Percentiles rank a stretch among this genome's conserved stretches.
Conservation (phyloP, 495 filamentous ascomycete species). For the Daldinia childiae region DNA sequence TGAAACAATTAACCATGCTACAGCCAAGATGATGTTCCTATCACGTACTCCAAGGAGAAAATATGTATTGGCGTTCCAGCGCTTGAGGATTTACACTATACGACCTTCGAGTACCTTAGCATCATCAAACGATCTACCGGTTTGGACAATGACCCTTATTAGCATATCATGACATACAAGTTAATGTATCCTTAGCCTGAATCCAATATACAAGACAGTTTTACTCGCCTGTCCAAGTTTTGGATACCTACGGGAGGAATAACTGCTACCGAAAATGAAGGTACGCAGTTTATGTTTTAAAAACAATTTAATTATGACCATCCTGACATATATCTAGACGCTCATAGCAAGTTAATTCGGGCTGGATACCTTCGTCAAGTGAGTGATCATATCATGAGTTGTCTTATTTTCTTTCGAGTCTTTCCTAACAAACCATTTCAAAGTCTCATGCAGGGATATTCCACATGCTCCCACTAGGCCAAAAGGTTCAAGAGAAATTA, state of each 20-base stretch:
- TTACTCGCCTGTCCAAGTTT: conserved; percentile 70
- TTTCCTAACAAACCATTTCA: conserved; percentile 13
- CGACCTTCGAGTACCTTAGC: conserved; percentile 15
- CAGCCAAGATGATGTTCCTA: conserved; percentile 35
- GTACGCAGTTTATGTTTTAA: too few relatives aligned
- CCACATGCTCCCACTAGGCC: conserved; percentile 90
- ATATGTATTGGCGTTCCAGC: conserved; percentile 14
- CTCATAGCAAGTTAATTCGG: conserved; percentile 76
- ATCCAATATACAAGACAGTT: conserved; percentile 16
- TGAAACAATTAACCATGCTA: conserved; percentile 15
- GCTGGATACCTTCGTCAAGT: conserved; percentile 85
- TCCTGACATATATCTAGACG: conserved; percentile 53
- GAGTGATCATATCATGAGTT: conserved; percentile 9
- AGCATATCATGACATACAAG: not conserved
- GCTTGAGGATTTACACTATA: conserved; percentile 2
- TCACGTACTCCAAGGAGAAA: conserved; percentile 27
- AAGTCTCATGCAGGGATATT: conserved; percentile 87
- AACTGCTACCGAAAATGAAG: conserved; percentile 60
- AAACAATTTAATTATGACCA: too few relatives aligned
- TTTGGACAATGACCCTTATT: conserved; percentile 14
- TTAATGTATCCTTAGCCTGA: conserved; percentile 25
- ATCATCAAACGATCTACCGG: conserved; percentile 13
- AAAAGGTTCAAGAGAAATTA: conserved; percentile 88
- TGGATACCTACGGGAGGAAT: conserved; percentile 85
- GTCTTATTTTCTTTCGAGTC: not conserved